These are phyloP conservation scores for Pelargonium fulgidum DNA, from an alignment of 441 rosid genomes.

Conservation along the genomic window DNA sequence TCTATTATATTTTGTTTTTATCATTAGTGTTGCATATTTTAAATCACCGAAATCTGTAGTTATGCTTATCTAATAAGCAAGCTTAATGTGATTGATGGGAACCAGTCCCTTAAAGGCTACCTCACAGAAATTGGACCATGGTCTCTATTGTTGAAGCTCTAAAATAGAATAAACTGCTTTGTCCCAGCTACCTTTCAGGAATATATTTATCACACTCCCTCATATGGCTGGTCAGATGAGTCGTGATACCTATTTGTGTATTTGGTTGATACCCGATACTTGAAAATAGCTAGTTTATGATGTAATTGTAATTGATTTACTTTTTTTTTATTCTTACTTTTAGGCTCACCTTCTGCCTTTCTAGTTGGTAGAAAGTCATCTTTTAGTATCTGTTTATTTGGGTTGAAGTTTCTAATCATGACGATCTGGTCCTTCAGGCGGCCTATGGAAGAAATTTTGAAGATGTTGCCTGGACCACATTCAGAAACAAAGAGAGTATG, in stretches of 20 bases:
- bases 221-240: too few relatives aligned
- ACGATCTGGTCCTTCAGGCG: conserved; percentile 49
- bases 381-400: conserved; percentile 3
- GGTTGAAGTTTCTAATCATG: conserved; percentile 7
- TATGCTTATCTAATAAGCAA: neutral
- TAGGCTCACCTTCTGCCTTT: neutral
- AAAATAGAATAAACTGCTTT: too few relatives aligned
- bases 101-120: neutral
- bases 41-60: neutral
- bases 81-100: neutral
- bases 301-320: neutral
- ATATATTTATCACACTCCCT: too few relatives aligned
- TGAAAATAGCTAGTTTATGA: neutral
- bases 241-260: too few relatives aligned
- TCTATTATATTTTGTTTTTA: conserved; percentile 3
- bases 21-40: neutral
- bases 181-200: too few relatives aligned
- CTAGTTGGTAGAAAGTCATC: neutral
- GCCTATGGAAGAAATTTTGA: conserved; percentile 79
- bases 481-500: conserved; percentile 70
- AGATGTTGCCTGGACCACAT: conserved; percentile 85
- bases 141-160: neutral
- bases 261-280: too few relatives aligned
- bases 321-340: neutral
- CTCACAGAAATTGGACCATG: neutral